phyloP scores from a whole-genome alignment of 768 basidiomycete genomes.

The Podaxis mareebaensis region DNA sequence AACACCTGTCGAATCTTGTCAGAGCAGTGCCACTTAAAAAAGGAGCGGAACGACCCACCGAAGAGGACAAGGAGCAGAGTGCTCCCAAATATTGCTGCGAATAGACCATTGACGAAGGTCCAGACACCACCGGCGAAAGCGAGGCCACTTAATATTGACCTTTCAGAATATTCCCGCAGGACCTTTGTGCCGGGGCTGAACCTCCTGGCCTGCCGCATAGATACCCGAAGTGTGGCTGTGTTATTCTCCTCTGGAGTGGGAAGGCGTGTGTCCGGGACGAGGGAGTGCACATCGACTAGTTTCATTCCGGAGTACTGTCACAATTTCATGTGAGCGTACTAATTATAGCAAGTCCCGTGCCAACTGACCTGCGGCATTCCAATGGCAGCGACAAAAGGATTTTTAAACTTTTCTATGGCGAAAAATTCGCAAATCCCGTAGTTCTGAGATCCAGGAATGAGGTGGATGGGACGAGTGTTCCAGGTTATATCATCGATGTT shows the following conservation, averaged over 20 bases:
- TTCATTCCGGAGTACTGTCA: not conserved
- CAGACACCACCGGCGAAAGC: constrained; percentile 13
- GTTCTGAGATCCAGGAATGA: not conserved
- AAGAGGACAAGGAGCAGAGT: constrained; percentile 10
- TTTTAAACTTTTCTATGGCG: not conserved
- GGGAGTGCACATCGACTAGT: not conserved
- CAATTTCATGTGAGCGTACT: not conserved
- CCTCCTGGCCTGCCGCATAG: not conserved
- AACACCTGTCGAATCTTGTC: not conserved
- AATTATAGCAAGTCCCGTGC: not conserved
- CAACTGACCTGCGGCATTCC: not conserved
- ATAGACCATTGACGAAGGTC: constrained; percentile 14
- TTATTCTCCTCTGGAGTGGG: too few relatives aligned
- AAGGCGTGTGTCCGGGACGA: not conserved
- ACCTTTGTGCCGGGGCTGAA: too few relatives aligned
- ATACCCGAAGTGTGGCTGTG: not conserved
- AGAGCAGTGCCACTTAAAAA: too few relatives aligned
- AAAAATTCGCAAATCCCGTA: not conserved
- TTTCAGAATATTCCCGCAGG: constrained; percentile 10
- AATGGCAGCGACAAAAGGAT: not conserved
- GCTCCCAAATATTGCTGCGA: constrained; percentile 15
- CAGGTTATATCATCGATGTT: not conserved
- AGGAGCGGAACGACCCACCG: not conserved
- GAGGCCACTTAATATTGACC: constrained; percentile 12
- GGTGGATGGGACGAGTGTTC: not conserved